These are phyloP conservation scores for Lentinula boryana DNA, from an alignment of 768 basidiomycete species.

Conservation along the genomic window DNA sequence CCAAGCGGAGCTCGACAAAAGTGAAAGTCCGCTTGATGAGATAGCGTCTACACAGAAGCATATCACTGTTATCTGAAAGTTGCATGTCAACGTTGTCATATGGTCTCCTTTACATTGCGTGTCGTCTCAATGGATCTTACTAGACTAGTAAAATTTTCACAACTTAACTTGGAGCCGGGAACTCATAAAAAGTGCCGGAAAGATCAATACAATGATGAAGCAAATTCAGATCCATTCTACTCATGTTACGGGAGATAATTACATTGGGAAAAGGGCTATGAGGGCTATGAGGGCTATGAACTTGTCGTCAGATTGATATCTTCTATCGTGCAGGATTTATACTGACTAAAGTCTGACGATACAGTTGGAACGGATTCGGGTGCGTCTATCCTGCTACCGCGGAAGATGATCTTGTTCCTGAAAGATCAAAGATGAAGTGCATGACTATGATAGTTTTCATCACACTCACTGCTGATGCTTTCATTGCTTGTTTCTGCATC, in stretches of 20 bases:
- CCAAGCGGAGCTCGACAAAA: not conserved
- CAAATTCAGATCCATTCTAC: not conserved
- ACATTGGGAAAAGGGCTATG: not conserved
- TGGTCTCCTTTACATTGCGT: not conserved
- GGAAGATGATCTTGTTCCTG: constrained; percentile 6
- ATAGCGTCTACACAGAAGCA: not conserved
- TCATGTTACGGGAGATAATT: not conserved
- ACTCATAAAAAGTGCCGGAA: too few relatives aligned
- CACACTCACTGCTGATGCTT: constrained; percentile 2
- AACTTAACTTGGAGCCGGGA: not conserved
- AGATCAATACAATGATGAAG: not conserved
- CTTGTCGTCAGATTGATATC: not conserved
- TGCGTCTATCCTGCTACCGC: not conserved
- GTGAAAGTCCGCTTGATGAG: not conserved
- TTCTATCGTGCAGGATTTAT: not conserved
- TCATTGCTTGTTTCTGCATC: constrained; percentile 54
- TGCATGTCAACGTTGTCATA: not conserved
- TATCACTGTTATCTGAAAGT: not conserved
- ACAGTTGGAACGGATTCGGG: not conserved
- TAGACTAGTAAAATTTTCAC: not conserved
- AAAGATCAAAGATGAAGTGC: not conserved
- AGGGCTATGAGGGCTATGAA: not conserved
- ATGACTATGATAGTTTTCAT: not conserved
- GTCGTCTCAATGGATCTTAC: not conserved
- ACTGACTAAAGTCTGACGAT: not conserved